These are phyloP conservation scores for Cairneyella variabilis DNA, from an alignment of 495 filamentous ascomycete species.

Conservation along the genomic window DNA sequence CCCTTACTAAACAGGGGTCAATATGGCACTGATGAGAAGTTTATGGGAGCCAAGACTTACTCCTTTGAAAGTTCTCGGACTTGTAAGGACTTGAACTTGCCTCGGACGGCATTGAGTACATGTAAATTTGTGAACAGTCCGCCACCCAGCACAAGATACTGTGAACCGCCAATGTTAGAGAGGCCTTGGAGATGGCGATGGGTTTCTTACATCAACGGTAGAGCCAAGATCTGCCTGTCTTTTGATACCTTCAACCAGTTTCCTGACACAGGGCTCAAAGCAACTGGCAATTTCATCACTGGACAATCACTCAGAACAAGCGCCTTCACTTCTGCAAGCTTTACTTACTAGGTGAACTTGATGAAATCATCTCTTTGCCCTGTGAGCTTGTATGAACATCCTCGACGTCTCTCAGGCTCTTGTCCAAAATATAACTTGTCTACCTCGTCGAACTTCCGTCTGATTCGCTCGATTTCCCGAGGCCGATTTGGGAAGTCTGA, in stretches of 20 bases:
- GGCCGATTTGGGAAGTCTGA: neutral
- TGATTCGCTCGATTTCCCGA: neutral
- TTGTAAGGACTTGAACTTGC: neutral
- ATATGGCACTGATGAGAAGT: no score
- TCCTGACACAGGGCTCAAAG: conserved; percentile 1
- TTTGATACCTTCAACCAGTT: neutral
- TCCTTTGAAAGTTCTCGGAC: neutral
- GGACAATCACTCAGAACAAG: no score
- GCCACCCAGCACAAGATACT: conserved; percentile 8
- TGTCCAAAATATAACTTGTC: conserved; percentile 3
- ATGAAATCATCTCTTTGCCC: neutral
- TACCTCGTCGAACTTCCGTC: neutral
- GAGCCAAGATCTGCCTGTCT: neutral
- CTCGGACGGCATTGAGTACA: neutral
- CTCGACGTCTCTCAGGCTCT: neutral
- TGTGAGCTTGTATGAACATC: neutral
- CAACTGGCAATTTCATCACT: conserved; percentile 3
- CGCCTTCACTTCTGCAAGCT: no score
- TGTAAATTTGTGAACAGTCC: neutral
- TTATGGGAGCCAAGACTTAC: neutral
- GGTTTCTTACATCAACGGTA: neutral
- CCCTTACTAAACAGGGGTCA: no score
- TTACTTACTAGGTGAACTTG: neutral
- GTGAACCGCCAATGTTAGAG: neutral
- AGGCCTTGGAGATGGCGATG: neutral